A percentile compares a stretch with the other conserved stretches of the same genome.
These are phyloP conservation scores for Otatea glauca DNA, from an alignment of 176 grass and related monocot species.

Conservation along the genomic window DNA sequence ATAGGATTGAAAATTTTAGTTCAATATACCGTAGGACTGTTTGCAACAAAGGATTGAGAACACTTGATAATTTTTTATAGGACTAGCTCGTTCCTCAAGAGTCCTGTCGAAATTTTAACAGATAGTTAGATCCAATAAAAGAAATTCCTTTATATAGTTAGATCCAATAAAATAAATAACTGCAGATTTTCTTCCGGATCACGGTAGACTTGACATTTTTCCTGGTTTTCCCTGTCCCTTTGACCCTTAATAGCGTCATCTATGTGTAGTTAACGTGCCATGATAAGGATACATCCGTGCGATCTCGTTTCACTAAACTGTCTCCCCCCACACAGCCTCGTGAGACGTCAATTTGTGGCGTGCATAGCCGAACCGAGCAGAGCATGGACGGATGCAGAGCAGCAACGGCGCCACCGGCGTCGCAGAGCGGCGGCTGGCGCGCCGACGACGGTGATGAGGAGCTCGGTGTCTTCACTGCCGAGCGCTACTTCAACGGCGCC, in stretches of 20 bases:
- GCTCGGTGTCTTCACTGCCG: conserved; percentile 51
- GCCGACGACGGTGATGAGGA: conserved; percentile 13
- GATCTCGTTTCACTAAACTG: background rate
- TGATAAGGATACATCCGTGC: background rate
- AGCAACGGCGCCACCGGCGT: background rate
- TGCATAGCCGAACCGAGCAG: background rate
- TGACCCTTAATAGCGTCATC: background rate
- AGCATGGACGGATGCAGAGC: conserved; percentile 14
- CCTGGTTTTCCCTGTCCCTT: background rate
- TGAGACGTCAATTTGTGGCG: background rate
- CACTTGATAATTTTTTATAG: too few species aligned
- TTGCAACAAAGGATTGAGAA: too few species aligned
- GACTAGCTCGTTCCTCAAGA: too few species aligned
- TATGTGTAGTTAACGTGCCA: background rate
- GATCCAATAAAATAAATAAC: too few species aligned
- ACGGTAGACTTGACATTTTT: background rate
- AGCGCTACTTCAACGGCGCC: conserved; percentile 59
- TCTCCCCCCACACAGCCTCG: background rate
- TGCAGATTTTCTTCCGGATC: background rate
- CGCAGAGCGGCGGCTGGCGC: background rate
- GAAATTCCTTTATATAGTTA: too few species aligned
- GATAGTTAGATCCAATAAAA: too few species aligned
- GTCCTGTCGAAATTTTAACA: too few species aligned
- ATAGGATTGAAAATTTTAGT: too few species aligned
- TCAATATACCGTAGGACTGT: too few species aligned